phyloP scores from a whole-genome alignment of 805 yeast genomes.

The Clavispora carvajalis region DNA sequence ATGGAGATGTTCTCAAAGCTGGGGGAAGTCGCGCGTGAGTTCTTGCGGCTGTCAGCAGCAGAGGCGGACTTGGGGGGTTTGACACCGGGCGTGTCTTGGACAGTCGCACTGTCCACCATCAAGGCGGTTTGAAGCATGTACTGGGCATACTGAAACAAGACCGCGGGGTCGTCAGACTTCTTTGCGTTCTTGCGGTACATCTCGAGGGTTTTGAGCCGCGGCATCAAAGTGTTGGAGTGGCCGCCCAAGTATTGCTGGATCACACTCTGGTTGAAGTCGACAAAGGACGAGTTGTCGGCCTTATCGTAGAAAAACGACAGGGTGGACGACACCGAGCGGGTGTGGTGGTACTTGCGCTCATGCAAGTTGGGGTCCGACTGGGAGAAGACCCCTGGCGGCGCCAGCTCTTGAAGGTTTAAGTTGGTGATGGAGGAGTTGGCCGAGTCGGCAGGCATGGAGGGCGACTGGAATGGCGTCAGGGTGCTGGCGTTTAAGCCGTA shows the following conservation, averaged over 20 bases:
- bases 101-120: conserved; percentile 38
- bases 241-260: conserved; percentile 51
- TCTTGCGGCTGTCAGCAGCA: neutral
- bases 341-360: conserved; percentile 17
- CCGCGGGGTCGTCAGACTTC: conserved; percentile 76
- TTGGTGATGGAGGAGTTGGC: conserved; percentile 32
- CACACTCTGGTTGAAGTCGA: conserved; percentile 49
- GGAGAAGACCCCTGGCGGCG: conserved; percentile 1
- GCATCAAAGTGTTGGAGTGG: conserved; percentile 49
- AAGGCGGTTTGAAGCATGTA: conserved; percentile 84
- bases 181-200: conserved; percentile 82
- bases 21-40: neutral
- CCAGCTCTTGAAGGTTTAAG: conserved; percentile 18
- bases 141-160: conserved; percentile 88
- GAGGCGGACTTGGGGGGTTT: neutral
- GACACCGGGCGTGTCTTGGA: neutral
- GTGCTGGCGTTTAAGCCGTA: neutral
- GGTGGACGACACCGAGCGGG: conserved; percentile 32
- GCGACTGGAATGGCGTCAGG: neutral
- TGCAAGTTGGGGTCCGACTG: conserved; percentile 5
- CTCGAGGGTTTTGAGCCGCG: conserved; percentile 79
- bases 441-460: neutral
- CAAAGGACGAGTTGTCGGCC: conserved; percentile 30
- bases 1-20: neutral
- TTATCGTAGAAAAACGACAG: conserved; percentile 34